phyloP scores from a whole-genome alignment of 177 flowering plant genomes.

The Tripterygium wilfordii region DNA sequence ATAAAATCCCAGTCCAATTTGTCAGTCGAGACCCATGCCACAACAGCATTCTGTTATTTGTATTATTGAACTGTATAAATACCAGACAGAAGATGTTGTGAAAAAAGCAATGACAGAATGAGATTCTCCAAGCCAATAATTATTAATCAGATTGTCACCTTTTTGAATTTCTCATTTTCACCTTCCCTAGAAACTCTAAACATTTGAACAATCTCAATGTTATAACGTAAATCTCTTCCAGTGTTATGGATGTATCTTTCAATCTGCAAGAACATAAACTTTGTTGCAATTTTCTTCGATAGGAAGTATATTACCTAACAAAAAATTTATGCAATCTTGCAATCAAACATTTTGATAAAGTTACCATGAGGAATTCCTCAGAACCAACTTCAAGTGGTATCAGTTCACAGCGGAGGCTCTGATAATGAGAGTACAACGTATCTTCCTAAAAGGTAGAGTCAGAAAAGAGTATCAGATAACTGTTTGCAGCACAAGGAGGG shows the following conservation, averaged over 20 bases:
- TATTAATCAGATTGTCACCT: no score
- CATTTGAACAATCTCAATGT: slow-evolving; percentile 67
- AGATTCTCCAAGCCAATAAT: no score
- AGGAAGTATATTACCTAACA: no score
- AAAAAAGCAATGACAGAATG: not conserved
- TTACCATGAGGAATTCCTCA: slow-evolving; percentile 71
- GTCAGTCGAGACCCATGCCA: slow-evolving; percentile 99
- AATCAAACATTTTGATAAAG: no score
- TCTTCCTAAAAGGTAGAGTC: slow-evolving; percentile 33
- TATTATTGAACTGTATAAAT: slow-evolving; percentile 48
- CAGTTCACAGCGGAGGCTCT: slow-evolving; percentile 65
- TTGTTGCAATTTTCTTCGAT: no score
- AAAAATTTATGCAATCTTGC: no score
- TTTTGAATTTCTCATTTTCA: slow-evolving; percentile 61
- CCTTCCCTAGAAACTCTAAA: slow-evolving; percentile 64
- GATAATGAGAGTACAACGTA: slow-evolving; percentile 67
- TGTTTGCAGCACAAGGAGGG: not conserved
- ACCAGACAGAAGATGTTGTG: not conserved
- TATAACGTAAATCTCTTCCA: slow-evolving; percentile 82
- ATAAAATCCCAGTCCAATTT: slow-evolving; percentile 92
- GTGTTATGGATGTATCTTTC: slow-evolving; percentile 70
- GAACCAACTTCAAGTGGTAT: slow-evolving; percentile 56
- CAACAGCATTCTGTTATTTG: slow-evolving; percentile 79
- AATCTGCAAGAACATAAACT: slow-evolving; percentile 36
- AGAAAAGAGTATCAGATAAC: not conserved